These are phyloP conservation scores for Podospora appendiculata DNA, from an alignment of 495 filamentous ascomycete species.

Conservation along the genomic window DNA sequence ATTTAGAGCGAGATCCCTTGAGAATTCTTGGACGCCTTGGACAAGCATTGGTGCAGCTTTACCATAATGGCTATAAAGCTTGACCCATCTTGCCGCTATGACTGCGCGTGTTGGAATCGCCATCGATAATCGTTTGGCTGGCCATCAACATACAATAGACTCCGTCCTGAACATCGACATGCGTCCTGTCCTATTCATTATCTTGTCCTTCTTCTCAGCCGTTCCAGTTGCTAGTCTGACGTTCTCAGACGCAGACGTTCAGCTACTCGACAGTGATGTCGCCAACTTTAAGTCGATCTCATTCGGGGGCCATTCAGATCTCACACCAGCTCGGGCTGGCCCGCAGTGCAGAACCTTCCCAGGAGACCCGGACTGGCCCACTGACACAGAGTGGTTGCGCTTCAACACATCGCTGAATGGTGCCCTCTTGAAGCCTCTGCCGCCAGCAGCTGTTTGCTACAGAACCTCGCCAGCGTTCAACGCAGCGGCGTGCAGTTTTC, in stretches of 20 bases:
- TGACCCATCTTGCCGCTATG: no score
- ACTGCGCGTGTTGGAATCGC: no score
- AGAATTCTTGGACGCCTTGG: no score
- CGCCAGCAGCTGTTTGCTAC: slow-evolving; percentile 46
- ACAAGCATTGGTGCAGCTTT: no score
- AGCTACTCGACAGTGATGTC: background rate
- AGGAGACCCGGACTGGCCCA: slow-evolving; percentile 41
- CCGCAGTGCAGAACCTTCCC: slow-evolving; percentile 42
- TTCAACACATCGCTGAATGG: slow-evolving; percentile 40
- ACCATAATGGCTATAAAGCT: no score
- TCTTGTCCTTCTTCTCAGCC: no score
- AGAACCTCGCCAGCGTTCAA: slow-evolving; percentile 35
- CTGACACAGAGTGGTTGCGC: slow-evolving; percentile 29
- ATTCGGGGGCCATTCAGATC: background rate
- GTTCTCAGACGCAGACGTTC: background rate
- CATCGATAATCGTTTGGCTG: no score
- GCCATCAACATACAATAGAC: no score
- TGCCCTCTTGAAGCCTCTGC: slow-evolving; percentile 42
- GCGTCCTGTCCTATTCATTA: no score
- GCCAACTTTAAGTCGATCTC: background rate
- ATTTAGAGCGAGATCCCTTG: no score
- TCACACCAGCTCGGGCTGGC: background rate
- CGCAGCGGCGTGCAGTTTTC: slow-evolving; percentile 26
- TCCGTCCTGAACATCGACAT: no score
- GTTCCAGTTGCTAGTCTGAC: no score